Base-by-base conservation (phyloP, 2,329 filamentous ascomycete genomes). In the Diplodia seriata region DNA sequence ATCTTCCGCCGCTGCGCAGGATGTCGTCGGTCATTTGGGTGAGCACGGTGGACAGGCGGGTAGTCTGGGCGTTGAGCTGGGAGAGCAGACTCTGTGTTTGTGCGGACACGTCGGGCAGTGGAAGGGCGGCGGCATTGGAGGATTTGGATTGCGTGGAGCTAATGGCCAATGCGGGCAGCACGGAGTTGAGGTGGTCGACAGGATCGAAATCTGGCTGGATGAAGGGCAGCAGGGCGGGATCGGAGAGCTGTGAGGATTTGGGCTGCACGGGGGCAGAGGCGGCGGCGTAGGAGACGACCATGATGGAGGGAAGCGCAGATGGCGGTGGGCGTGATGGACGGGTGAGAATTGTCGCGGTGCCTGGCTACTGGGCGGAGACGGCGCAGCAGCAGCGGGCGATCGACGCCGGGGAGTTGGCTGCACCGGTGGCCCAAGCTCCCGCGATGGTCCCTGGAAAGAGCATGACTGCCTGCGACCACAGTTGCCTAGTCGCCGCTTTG, bases 1-100 rank as follows among this genome's bases (percentile, higher is more conserved):
- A 82, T 4, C 94, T 87, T 71, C 92, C 93, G 31, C 94, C 92
- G 74, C 92, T 94, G 68, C 95, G 88, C 70, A 99, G 81, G 70
- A 99, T 98, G 72, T 98, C 95, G 78, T 99, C 94, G 12, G 95
- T 97, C 69, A 98, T 84, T 74, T 94, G 90, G 38, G 93, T 97
- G 68, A 99, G 85, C 55, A 89, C 91, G 66, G 86, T 89, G 15
- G 93, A 93, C 8, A 97, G 83, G 55, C 93, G 87, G 20, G 92
- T 90, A 1, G 93, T 97, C 77, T 97, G 93, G 9, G 92, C 91
- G 75, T 92, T 96, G 74, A 98, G 87, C 75, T 94, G 91, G 1
- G 93, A 92, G 56, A 97, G 85, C n/a, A 96, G 85, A 3, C 89
- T 85, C 79, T 97, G 94, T 0, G 94, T 90, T 75, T 93, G 91